Evolutionary conservation across 768 basidiomycete genomes (phyloP).

Genomic region (Hypholoma sublateritium): DNA sequence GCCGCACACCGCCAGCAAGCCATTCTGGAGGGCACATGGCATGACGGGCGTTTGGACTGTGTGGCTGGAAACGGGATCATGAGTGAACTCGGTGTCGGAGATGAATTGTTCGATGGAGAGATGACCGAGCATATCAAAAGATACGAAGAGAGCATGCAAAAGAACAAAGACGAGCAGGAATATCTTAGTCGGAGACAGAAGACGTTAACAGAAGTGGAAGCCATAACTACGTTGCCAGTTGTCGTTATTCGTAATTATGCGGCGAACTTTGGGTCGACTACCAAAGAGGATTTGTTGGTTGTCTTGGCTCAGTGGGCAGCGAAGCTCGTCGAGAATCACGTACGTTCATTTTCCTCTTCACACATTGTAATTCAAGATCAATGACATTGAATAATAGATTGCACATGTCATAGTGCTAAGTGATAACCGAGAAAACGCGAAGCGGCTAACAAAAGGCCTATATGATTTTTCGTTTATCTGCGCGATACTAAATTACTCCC

Average conservation of each 20-base stretch:
- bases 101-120: constrained; percentile 51
- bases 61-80: constrained; percentile 87
- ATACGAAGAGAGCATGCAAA: constrained; percentile 6
- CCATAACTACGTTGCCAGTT: constrained; percentile 70
- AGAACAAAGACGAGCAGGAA: constrained; percentile 18
- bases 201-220: constrained; percentile 46
- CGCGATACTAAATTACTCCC: neutral
- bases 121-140: constrained; percentile 14
- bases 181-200: constrained; percentile 25
- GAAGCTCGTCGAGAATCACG: constrained; percentile 76
- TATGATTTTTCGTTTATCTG: neutral
- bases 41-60: constrained; percentile 84
- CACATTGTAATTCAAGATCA: neutral
- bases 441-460: constrained; percentile 78
- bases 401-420: constrained; percentile 92
- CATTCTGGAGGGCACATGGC: constrained; percentile 70
- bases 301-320: constrained; percentile 87
- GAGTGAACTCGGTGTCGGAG: constrained; percentile 80
- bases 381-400: constrained; percentile 43
- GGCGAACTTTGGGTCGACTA: constrained; percentile 49
- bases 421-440: constrained; percentile 86
- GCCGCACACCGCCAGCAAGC: constrained; percentile 39
- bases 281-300: constrained; percentile 65
- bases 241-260: constrained; percentile 85
- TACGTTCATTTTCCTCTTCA: constrained; percentile 24